These are phyloP conservation scores for Laburnicola sp. DNA, from an alignment of 2,329 filamentous ascomycete species.

Conservation along the genomic window DNA sequence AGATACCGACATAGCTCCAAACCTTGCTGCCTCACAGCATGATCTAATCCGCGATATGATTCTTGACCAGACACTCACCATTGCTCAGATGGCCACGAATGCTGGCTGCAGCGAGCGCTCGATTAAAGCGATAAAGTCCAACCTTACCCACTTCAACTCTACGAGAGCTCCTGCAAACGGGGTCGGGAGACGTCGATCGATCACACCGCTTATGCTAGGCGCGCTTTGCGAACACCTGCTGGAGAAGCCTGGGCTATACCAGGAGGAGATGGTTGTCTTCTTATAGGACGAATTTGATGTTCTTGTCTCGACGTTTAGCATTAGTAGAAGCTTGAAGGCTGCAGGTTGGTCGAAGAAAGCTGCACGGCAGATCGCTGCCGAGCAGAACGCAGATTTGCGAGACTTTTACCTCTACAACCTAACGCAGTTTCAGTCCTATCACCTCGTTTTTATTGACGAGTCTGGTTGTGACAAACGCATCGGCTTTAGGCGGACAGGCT, in stretches of 20 bases:
- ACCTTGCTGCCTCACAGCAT: conserved; percentile 1
- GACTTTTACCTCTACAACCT: conserved; percentile 41
- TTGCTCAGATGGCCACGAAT: background rate
- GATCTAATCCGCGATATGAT: background rate
- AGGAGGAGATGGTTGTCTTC: conserved; percentile 32
- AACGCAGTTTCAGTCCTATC: conserved; percentile 36
- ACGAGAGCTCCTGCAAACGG: conserved; percentile 7
- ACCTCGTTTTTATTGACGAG: conserved; percentile 45
- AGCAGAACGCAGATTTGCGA: conserved; percentile 39
- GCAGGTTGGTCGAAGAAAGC: conserved; percentile 39
- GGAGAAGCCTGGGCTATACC: conserved; percentile 29
- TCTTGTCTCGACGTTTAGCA: conserved; percentile 16
- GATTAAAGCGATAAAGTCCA: conserved; percentile 2
- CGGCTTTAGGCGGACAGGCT: conserved; percentile 13
- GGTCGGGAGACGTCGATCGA: background rate
- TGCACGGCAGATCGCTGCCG: conserved; percentile 34
- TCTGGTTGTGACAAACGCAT: conserved; percentile 43
- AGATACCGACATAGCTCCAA: conserved; percentile 1
- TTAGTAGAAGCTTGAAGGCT: conserved; percentile 25
- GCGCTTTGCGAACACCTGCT: conserved; percentile 3
- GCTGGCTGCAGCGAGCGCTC: conserved; percentile 5
- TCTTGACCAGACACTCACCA: background rate
- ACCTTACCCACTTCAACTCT: conserved; percentile 4
- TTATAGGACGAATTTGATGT: conserved; percentile 30
- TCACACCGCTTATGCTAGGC: conserved; percentile 6